Base-by-base conservation (phyloP, 768 basidiomycete species). In the Pulveroboletus frians region DNA sequence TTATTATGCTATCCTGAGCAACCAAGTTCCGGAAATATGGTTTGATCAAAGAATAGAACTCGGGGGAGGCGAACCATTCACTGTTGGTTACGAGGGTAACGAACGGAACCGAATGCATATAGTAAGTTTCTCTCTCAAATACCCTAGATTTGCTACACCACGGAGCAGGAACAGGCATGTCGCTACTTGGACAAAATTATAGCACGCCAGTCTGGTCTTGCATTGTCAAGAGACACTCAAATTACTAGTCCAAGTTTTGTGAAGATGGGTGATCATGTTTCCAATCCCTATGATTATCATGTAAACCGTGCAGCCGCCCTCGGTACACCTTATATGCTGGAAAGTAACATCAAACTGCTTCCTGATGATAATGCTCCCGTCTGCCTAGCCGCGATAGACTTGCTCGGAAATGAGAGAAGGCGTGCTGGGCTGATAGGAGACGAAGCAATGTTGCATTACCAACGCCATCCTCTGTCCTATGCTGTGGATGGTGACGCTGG, bases 21-120 rank as follows among this genome's bases (percentile, higher is more conserved):
- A 84, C 59, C 64, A 62, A 17, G 58, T 77, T 35, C 76, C 82
- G 2, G 81, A 84, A 60, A 65, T 75, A 9, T 85, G 84, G 83
- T 77, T 83, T 47, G 80, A 83, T 53, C 76, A 79, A 52, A 78
- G 78, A n/a, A 74, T 81, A 39, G 74, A 76, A 49, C 71, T 86
- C 4, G 78, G 72, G 31, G 81, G 80, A 4, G 81, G 80, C 0
- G 67, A 79, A 45, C 73, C 81, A 7, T 87, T 86, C 58, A 85
- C 83, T 9, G 72, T 78, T 1, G 81, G 83, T 9, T 55, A 60
- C 0, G 77, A 80, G 55, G 83, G 85, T 13, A 70, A 76, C 34
- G 73, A 78, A 52, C 69, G 82, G 47, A 86, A 86, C 54, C 71
- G 69, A 43, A 62, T 60, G 38, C 78, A 85, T 56, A 82, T 84